A percentile compares a stretch with the other conserved stretches of the same genome.
Evolutionary conservation across 257 asterid genomes (phyloP).

Genomic region (Mitragyna speciosa): DNA sequence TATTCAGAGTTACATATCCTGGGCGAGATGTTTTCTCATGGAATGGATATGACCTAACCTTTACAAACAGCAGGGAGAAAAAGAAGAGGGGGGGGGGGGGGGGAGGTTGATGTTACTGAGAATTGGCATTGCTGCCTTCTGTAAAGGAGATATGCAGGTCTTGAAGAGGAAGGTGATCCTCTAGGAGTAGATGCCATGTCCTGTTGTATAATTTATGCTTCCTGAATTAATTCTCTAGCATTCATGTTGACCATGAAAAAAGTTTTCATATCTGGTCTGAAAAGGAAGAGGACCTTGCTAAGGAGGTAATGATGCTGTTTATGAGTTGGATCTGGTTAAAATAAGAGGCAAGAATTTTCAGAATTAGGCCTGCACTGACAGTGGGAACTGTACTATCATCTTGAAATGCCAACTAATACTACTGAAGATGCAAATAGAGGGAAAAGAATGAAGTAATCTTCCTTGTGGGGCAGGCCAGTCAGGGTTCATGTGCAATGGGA

Average conservation of each 20-base stretch:
- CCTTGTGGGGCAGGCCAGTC: neutral
- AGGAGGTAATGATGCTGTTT: neutral
- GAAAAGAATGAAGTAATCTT: neutral
- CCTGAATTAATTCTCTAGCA: neutral
- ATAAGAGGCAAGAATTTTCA: neutral
- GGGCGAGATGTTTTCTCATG: neutral
- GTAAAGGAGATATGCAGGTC: too few relatives aligned
- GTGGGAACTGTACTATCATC: neutral
- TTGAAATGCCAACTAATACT: neutral
- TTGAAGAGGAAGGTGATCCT: too few relatives aligned
- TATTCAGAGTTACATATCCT: neutral
- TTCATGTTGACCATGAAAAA: too few relatives aligned
- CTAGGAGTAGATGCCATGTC: neutral
- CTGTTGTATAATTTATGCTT: too few relatives aligned
- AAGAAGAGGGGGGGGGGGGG: neutral
- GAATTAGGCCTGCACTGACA: neutral
- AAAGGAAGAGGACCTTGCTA: neutral
- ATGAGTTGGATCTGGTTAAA: neutral
- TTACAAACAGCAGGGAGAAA: too few relatives aligned
- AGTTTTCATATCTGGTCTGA: neutral
- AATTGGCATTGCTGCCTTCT: too few relatives aligned
- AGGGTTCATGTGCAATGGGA: neutral
- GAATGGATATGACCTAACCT: neutral
- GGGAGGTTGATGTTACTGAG: neutral
- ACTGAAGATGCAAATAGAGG: neutral